Evolutionary conservation across 805 yeast genomes (phyloP).

Genomic region (Spathaspora passalidarum): DNA sequence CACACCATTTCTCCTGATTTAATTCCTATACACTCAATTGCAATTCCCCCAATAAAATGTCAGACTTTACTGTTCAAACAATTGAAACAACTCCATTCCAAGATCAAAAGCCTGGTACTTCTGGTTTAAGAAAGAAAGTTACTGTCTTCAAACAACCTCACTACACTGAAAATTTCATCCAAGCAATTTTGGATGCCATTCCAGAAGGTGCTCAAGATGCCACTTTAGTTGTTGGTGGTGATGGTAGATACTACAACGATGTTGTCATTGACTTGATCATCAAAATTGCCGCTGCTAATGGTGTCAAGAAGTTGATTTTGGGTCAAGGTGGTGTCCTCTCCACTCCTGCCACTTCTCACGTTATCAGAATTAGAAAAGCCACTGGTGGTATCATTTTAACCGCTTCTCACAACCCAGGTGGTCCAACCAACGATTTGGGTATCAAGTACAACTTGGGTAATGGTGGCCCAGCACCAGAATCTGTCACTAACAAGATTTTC

Average conservation of each 20-base stretch:
- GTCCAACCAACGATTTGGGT: slow-evolving; percentile 88
- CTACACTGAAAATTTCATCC: slow-evolving; percentile 93
- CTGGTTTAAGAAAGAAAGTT: slow-evolving; percentile 93
- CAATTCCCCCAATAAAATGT: background rate
- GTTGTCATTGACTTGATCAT: slow-evolving; percentile 79
- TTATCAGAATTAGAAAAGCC: slow-evolving; percentile 69
- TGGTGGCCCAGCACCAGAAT: slow-evolving; percentile 98
- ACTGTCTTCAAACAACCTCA: slow-evolving; percentile 72
- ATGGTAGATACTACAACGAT: slow-evolving; percentile 89
- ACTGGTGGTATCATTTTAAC: slow-evolving; percentile 97
- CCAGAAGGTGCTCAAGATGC: slow-evolving; percentile 83
- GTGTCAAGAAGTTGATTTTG: slow-evolving; percentile 77
- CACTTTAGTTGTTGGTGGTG: slow-evolving; percentile 91
- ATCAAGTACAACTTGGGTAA: slow-evolving; percentile 92
- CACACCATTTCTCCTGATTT: background rate
- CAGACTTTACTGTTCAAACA: slow-evolving; percentile 12
- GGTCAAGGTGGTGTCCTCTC: slow-evolving; percentile 88
- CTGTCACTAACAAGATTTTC: slow-evolving; percentile 84
- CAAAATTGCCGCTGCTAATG: slow-evolving; percentile 85
- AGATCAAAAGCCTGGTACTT: slow-evolving; percentile 98
- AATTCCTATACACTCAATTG: background rate
- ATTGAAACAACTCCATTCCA: slow-evolving; percentile 63
- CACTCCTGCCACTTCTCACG: slow-evolving; percentile 95
- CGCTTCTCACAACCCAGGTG: slow-evolving; percentile 98
- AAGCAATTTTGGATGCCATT: slow-evolving; percentile 77